Base-by-base conservation (phyloP, 2,329 filamentous ascomycete genomes). In the Claviceps quebecensis region DNA sequence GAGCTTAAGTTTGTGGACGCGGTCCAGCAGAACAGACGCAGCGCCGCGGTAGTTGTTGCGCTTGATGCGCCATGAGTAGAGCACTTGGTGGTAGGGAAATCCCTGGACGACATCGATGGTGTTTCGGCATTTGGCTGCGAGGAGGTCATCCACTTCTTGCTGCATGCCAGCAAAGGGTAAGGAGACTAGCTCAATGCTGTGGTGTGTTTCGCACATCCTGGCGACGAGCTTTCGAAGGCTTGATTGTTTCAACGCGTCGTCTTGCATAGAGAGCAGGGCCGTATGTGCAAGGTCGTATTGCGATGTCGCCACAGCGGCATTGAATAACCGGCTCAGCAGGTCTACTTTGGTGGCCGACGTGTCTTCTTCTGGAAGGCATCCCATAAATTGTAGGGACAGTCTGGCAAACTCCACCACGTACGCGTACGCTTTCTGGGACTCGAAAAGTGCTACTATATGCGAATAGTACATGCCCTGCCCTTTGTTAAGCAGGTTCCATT, bases 11-110 rank as follows among this genome's bases (percentile, higher is more conserved):
- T 79, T 80, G 57, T 81, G 77, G 50, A 86, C 75, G 38, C 80
- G 73, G 59, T 84, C 79, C 22, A 84, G 69, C 5, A 84, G 69
- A 29, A 81, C 71, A 2, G 78, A 74, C 3, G 82, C 81, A 1
- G 79, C 82, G 48, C 91, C 93, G 45, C 91, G 86, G 73, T 89
- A 95, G 69, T 97, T 87, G 60, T 81, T 81, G 57, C 84, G 84
- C 55, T 82, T 82, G 57, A 95, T 84, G 49, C 93, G 82, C 80
- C 91, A 96, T 3, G 90, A 83, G 65, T 96, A 95, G 47, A 97
- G 78, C 52, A 96, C 84, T 60, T 91, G 86, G 63, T 93, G 87
- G 63, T 90, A 95, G 3, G 87, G 86, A n/a, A 87, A 86, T 9
- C 78, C 80, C 40, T 69, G 72, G 52, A 71, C 73, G 39, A 87